These are phyloP conservation scores for Malbranchea cinnamomea DNA, from an alignment of 2,329 filamentous ascomycete species.

Conservation along the genomic window DNA sequence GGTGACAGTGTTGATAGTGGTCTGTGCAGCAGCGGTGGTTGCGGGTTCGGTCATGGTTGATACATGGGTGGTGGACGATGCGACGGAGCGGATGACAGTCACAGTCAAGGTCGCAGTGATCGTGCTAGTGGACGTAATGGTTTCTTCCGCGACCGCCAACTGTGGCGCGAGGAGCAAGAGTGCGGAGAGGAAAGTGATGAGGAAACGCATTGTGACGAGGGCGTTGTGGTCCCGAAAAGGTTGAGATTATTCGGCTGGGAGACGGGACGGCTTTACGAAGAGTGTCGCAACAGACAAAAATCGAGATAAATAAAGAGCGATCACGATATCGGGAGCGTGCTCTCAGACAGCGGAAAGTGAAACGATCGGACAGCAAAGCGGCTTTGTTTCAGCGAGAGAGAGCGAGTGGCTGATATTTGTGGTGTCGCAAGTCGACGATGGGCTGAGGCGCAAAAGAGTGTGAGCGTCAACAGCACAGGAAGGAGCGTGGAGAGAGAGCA, in stretches of 20 bases:
- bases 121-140: conserved; percentile 23
- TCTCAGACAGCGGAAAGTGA: not conserved
- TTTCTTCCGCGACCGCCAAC: conserved; percentile 17
- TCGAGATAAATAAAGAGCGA: not conserved
- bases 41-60: conserved; percentile 10
- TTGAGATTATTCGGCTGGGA: conserved; percentile 15
- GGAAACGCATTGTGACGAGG: conserved; percentile 24
- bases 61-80: conserved; percentile 9
- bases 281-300: conserved; percentile 6
- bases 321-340: not conserved
- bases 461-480: conserved; percentile 6
- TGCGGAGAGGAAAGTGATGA: conserved; percentile 18
- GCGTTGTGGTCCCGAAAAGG: conserved; percentile 12
- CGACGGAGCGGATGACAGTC: conserved; percentile 13
- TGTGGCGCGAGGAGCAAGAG: conserved; percentile 20
- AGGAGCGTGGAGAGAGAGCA: conserved; percentile 6
- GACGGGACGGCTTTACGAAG: no score
- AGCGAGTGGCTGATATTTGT: not conserved
- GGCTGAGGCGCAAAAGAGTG: conserved; percentile 9
- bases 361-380: conserved; percentile 1
- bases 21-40: conserved; percentile 1
- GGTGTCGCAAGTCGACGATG: conserved; percentile 4
- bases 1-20: not conserved
- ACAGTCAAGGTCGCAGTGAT: conserved; percentile 32
- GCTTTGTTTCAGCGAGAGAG: conserved; percentile 1